Base-by-base conservation (phyloP, 2,329 filamentous ascomycete genomes). In the Aspergillus costaricaensis region DNA sequence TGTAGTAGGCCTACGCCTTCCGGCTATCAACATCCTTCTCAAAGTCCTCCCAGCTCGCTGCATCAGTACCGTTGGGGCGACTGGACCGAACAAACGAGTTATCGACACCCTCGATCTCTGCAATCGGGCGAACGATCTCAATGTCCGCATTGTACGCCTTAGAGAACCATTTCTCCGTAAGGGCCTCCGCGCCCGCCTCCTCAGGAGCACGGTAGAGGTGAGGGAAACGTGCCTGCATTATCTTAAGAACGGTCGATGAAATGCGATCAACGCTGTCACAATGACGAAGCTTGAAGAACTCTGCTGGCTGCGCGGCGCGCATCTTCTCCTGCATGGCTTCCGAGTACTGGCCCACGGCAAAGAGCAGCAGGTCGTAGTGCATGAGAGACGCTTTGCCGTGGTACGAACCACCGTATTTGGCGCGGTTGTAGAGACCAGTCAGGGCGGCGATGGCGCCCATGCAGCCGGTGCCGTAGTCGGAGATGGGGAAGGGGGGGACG, bases 361-460 rank as follows among this genome's bases (percentile, higher is more conserved):
- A 83, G 21, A 91, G 80, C 2, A 88, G 81, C 1, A 90, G 80
- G 63, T 91, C 87, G 70, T 91, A 91, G 67, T 91, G 88, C 68
- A 87, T 80, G 17, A 91, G 78, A 1, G 86, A 88, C 0, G 83
- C 85, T 55, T 83, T 85, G 51, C 87, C 87, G 60, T 86, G 80
- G 80, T 88, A 90, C 1, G 86, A 89, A 1, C 88, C 88, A 17
- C 88, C 88, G 12, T 77, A 73, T 8, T 82, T 86, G 0, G 88
- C 84, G 32, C 89, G 82, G 66, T 83, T 82, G 67, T 86, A 86
- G 8, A 91, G 79, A 0, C 87, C 88, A 0, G 82, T 81, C 38
- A 91, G 72, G 0, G 88, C 88, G 3, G 88, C 86, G 65, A 89
- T 86, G 48, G 87, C 86, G 3, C 88, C 89, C 77, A 90, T 87